Conservation (phyloP, 768 basidiomycete genomes). For the Phanerochaete carnosa region DNA sequence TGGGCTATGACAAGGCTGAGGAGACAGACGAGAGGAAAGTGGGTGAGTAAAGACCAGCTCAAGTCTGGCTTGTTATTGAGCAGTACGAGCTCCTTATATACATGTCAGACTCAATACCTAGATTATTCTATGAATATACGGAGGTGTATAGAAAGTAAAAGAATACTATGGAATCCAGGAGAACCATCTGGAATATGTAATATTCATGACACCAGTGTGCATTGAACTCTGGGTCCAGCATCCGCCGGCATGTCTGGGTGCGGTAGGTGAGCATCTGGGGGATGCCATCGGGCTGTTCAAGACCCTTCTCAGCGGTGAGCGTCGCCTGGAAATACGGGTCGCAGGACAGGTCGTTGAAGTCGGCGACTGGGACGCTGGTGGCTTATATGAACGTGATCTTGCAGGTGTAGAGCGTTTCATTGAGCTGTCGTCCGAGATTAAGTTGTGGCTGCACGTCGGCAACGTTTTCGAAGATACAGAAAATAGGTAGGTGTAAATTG, state of each 20-base stretch:
- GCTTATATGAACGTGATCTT: conserved; percentile 20
- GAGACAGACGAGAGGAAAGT: too few species aligned
- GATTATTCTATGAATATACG: too few species aligned
- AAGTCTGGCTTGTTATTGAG: too few species aligned
- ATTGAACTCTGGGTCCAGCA: conserved; percentile 23
- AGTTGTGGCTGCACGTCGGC: not conserved
- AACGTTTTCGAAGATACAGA: not conserved
- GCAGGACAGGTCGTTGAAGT: conserved; percentile 23
- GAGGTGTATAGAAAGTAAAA: too few species aligned
- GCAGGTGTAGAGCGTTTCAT: conserved; percentile 16
- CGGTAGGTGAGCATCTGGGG: conserved; percentile 18
- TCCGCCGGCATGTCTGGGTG: conserved; percentile 21
- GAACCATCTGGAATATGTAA: too few species aligned
- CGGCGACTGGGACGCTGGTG: conserved; percentile 20
- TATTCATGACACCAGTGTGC: too few species aligned
- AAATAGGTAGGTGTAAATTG: not conserved
- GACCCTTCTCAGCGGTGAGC: conserved; percentile 9
- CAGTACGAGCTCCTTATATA: too few species aligned
- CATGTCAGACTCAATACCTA: too few species aligned
- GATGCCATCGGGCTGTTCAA: not conserved
- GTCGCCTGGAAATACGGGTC: conserved; percentile 25
- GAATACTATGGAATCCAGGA: too few species aligned
- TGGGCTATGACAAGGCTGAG: too few species aligned
- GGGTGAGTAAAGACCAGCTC: too few species aligned
- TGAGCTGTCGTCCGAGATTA: not conserved